phyloP scores from a whole-genome alignment of 345 rosid species.

The Melaleuca alternifolia region DNA sequence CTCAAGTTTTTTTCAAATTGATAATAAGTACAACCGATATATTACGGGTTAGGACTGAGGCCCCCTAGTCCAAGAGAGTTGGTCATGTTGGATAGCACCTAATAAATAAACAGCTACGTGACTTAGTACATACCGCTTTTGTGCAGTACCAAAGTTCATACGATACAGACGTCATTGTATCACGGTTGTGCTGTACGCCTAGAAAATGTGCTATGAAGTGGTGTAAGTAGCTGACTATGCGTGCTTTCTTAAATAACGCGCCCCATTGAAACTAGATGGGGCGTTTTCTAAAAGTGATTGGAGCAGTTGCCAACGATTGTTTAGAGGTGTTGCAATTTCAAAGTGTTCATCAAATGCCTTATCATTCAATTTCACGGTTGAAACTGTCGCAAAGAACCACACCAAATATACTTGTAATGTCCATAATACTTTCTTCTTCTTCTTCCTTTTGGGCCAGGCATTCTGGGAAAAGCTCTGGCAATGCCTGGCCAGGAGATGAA shows the following conservation, averaged over 20 bases:
- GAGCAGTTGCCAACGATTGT: neutral
- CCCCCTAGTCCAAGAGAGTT: neutral
- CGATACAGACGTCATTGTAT: neutral
- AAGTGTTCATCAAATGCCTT: neutral
- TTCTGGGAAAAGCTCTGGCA: neutral
- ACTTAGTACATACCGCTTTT: neutral
- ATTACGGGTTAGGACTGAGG: neutral
- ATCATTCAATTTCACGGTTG: neutral
- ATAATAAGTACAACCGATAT: neutral
- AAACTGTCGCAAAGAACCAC: neutral
- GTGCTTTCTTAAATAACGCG: accelerated
- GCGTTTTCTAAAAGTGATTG: neutral
- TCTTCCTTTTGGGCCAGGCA: neutral
- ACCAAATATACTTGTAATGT: neutral
- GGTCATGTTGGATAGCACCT: neutral
- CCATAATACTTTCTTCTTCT: neutral
- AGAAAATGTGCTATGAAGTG: neutral
- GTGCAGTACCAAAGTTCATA: neutral
- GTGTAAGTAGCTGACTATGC: neutral
- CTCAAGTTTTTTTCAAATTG: neutral
- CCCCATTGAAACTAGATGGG: accelerated
- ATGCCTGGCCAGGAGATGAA: neutral
- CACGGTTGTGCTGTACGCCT: neutral
- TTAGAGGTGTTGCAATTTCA: neutral
- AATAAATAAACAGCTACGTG: neutral